A percentile compares a stretch with the other conserved stretches of the same genome.
phyloP scores from a whole-genome alignment of 1,284 basidiomycete genomes.

The Heterobasidion parviporum region DNA sequence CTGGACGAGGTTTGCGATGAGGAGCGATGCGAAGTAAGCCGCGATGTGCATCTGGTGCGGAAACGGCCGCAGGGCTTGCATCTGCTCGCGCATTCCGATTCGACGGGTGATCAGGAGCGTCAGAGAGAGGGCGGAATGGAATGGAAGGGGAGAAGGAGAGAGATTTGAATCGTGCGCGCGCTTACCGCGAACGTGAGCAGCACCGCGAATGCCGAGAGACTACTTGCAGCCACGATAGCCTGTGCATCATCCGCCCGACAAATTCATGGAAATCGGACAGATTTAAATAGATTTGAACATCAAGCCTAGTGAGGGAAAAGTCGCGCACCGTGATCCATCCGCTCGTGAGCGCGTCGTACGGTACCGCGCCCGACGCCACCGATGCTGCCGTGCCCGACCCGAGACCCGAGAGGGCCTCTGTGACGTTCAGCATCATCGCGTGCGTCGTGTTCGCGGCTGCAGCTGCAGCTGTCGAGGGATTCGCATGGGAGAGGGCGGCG shows the following conservation, averaged over 20 bases:
- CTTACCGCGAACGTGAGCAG: background rate
- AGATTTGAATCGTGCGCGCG: background rate
- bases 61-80: conserved; percentile 13
- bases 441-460: background rate
- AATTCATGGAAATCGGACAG: no score
- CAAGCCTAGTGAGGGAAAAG: background rate
- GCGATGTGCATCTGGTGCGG: conserved; percentile 20
- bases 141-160: background rate
- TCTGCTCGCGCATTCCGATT: conserved; percentile 11
- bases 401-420: no score
- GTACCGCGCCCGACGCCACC: no score
- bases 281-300: background rate
- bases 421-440: background rate
- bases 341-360: background rate
- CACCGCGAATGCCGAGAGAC: background rate
- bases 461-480: background rate
- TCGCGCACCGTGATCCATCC: background rate
- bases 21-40: conserved; percentile 28
- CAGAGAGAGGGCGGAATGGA: background rate
- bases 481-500: background rate
- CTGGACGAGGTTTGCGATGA: conserved; percentile 34
- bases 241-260: background rate
- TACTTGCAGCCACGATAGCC: background rate
- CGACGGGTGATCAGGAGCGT: background rate
- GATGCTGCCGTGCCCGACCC: background rate